Percentiles rank a stretch among this genome's conserved stretches.
phyloP scores from a whole-genome alignment of 1,284 basidiomycete species.

The Calocybe gambosa region DNA sequence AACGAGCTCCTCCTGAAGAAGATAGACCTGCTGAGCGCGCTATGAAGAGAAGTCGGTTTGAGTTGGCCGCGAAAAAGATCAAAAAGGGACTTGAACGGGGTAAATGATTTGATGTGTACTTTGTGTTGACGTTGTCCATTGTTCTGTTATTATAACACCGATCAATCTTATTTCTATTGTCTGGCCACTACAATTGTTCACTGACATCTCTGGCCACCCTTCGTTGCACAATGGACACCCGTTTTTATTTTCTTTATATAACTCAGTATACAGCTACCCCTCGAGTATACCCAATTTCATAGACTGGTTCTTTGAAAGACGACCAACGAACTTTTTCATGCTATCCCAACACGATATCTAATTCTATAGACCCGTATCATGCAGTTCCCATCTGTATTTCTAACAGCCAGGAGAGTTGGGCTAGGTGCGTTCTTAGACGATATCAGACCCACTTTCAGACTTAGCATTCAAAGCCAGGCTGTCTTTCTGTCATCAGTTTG shows the following conservation, averaged over 20 bases:
- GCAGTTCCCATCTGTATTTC: conserved; percentile 11
- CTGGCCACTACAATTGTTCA: background rate
- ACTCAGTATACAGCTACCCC: background rate
- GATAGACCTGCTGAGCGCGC: conserved; percentile 39
- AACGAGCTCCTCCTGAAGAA: conserved; percentile 32
- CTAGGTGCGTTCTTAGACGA: conserved; percentile 6
- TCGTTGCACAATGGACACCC: background rate
- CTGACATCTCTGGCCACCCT: background rate
- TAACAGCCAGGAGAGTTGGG: conserved; percentile 7
- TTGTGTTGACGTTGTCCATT: background rate
- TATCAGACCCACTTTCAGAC: background rate
- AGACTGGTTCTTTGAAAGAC: conserved; percentile 12
- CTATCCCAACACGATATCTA: background rate
- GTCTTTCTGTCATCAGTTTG: conserved; percentile 10
- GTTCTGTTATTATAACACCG: conserved; percentile 6
- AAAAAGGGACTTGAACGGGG: conserved; percentile 35
- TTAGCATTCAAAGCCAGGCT: conserved; percentile 1
- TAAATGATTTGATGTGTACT: too few species aligned
- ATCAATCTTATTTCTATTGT: background rate
- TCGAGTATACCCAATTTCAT: background rate
- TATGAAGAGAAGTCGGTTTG: conserved; percentile 72
- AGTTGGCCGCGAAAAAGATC: conserved; percentile 59
- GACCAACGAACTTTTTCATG: background rate
- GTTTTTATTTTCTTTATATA: background rate
- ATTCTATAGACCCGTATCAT: conserved; percentile 1